Evolutionary conservation across 257 asterid species (phyloP), one percentile per base, ranked within the genome.

Genomic region (Oldenlandia corymbosa): DNA sequence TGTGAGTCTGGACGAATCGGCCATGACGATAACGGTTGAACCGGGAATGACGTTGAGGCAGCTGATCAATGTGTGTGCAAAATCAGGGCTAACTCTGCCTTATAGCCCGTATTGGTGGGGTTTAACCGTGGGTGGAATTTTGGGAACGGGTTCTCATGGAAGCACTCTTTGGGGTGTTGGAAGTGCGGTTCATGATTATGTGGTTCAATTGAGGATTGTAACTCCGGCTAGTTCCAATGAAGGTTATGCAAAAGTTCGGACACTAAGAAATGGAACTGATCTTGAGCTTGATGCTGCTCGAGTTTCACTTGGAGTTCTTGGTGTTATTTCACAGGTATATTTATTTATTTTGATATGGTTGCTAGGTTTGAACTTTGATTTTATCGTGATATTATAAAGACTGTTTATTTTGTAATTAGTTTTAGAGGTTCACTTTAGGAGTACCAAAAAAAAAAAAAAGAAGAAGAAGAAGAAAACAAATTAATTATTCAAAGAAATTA

Each of bases 31-130:
- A 39, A 84, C 88, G 30, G 91, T 84, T 48, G 83, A 86, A 75
- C 76, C 85, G 26, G 95, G 95, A 26, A 74, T 78, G 58, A 76
- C 77, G 16, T 73, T 84, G 48, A 60, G 77, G 78, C 71, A 76
- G 66, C 72, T 84, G 56, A 76, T 82, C 36, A 11, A 20, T 3
- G 76, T 56, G 53, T 85, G 87, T 53, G 83, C 84, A 1, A 31
- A 49, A 20, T 80, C 53, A 10, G 68, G 66, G 10, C 16, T 86
- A 68, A 83, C 85, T 43, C 64, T 86, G 77, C 84, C 88, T 5
- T 75, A 81, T 42, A 47, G 84, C 0, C 95, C 95, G 0, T 86
- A 81, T 49, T 86, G 95, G 95, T 84, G 83, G 87, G 95, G 95
- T 4, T 10, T 86, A 68, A 86, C 83, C 2, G 75, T 86, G 10